Base-by-base conservation (phyloP, 2,329 filamentous ascomycete genomes). In the Cryphonectria carpinicola region DNA sequence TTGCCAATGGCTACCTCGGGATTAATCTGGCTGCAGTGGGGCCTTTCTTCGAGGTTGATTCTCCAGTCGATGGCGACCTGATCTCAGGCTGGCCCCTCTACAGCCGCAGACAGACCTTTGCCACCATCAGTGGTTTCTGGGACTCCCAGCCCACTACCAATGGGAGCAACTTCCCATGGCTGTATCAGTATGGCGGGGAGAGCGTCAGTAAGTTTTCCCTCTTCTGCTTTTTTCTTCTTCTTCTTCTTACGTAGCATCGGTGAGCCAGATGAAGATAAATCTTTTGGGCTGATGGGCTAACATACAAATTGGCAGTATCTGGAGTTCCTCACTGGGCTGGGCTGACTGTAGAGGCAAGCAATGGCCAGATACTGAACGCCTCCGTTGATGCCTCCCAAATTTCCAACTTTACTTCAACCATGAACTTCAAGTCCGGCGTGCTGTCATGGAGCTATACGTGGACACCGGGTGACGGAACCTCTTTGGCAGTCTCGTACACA, bases 51-150 rank as follows among this genome's bases (percentile, higher is more conserved):
- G 77, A 78, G 68, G 28, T 71, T 2, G 77, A 78, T 43, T 56
- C 66, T 1, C 72, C 73, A 0, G 72, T 74, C 1, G 71, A 73
- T 35, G 74, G 76, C 39, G 73, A 74, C 39, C 68, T 71, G n/a
- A 87, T 89, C 73, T 89, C 85, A 72, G 90, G 90, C 5, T 93
- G 91, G 91, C 91, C 91, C 6, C 81, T 93, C 3, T 90, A 87
- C 77, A 86, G 87, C 69, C 81, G 84, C 37, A 84, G 91, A 32
- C 89, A 92, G 77, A 86, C 87, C 0, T 92, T 93, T 76, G 88
- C 88, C 0, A 92, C 90, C 0, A 85, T 93, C 52, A 85, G 88
- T 4, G 91, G 90, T 1, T 93, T 93, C 76, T 92, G 86, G 78
- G 86, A 92, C 73, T 83, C 80, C 1, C 88, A 92, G 76, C 82